Evolutionary conservation across 2,329 filamentous ascomycete species (phyloP), one percentile per base, ranked within the genome.

Genomic region (Calonectria pseudoturangicola): DNA sequence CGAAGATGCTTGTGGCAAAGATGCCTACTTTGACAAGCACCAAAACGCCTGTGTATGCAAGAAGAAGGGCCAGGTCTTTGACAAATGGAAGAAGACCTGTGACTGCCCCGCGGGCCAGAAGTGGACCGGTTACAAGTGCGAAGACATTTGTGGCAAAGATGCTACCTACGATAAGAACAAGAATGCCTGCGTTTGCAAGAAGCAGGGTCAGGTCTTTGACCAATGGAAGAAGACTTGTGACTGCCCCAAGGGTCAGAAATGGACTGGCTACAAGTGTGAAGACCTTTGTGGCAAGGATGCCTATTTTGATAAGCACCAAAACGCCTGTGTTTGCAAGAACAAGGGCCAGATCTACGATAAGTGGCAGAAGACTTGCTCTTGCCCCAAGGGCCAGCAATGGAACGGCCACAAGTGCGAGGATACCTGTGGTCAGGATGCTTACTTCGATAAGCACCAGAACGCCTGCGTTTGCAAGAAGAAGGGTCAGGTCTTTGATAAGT

Each of bases 41-140:
- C 27, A 54, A 27, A 54, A 54, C 2, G 50, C 50, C 27, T 54
- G 50, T n/a, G 50, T 54, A 13, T 54, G 50, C 50, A 54, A 54
- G 27, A 54, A 54, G 27, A 16, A 33, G 27, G 50, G 50, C 27
- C 25, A 30, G 12, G 27, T 54, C 27, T 54, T 3, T 12, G 50
- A 54, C 9, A 21, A 54, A 6, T 33, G 27, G 27, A 30, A 28
- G 27, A 54, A 54, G 50, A 54, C 50, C 13, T 54, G 50, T 21
- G 21, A 21, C 21, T 48, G 45, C 21, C 45, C 45, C 13, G 4
- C 25, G 15, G 45, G 45, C 3, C n/a, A 25, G 45, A 48, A 25
- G n/a, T 48, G 45, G 45, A 48, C 1, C 25, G 45, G 45, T 4
- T 48, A 13, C 6, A 48, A 48, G 45, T 48, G 45, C n/a, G 45